Base-by-base conservation (phyloP, 371 early-diverging fungal genomes). In the Thermomucor indicae-seudaticae region DNA sequence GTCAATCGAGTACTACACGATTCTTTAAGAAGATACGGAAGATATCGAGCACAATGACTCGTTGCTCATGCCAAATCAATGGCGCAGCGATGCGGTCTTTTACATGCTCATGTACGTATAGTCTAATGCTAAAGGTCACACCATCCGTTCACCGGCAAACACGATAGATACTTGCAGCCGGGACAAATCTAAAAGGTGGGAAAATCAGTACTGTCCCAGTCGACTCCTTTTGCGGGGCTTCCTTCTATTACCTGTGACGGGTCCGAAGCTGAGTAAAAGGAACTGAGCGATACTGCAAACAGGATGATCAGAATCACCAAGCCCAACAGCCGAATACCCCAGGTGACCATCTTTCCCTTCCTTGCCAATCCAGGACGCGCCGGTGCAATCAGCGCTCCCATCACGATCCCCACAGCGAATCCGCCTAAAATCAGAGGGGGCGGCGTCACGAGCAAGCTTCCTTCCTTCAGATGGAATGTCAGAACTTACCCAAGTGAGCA, bases 401-500 rank as follows among this genome's bases (percentile, higher is more conserved):
- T 59, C 16, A 76, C 43, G 24, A 73, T 63, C 27, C 85, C 77
- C 17, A 69, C 60, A 11, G 73, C 49, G 45, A 82, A 78, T 1
- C 82, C 82, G 28, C 92, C 92, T 48, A 86, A 24, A 23, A 5
- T 35, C 16, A 35, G 6, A 12, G 10, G 23, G 6, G 42, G 28
- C 14, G 20, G 14, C 25, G 19, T 14, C 28, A n/a, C 6, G 28
- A 34, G 19, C 34, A 19, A 10, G 63, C 27, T 19, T 70, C 23
- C 14, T 68, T 73, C 25, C 50, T 38, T 28, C 31, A 30, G 3
- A 16, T 41, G 17, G 29, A 66, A 42, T 61, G 6, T 17, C 6
- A 32, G 53, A 72, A 75, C 28, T 71, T 80, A 49, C 80, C 83
- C 29, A 83, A 55, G 63, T 83, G 84, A 19, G 84, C 83, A 62